Evolutionary conservation across 768 basidiomycete genomes (phyloP).

Genomic region (Scleroderma citrinum): DNA sequence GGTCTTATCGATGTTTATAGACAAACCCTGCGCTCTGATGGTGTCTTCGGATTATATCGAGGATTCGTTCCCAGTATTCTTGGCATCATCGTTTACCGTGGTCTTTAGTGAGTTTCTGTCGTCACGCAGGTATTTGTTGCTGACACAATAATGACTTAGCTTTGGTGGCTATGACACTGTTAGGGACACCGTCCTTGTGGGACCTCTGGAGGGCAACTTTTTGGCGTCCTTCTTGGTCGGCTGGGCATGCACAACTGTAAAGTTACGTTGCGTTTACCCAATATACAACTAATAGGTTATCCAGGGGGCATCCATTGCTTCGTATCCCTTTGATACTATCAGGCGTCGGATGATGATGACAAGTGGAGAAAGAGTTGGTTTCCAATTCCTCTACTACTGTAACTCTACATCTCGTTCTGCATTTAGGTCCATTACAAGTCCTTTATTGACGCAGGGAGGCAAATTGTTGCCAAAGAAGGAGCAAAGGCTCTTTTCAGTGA

Average conservation of each 20-base stretch:
- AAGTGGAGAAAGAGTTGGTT: conserved; percentile 29
- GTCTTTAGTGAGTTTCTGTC: conserved; percentile 33
- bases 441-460: conserved; percentile 33
- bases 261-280: not conserved
- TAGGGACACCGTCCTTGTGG: conserved; percentile 34
- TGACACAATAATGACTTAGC: conserved; percentile 15
- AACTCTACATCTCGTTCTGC: not conserved
- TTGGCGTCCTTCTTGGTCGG: conserved; percentile 37
- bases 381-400: not conserved
- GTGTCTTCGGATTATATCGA: conserved; percentile 36
- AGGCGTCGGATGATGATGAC: conserved; percentile 46
- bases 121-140: not conserved
- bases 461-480: conserved; percentile 39
- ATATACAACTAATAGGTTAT: not conserved
- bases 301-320: conserved; percentile 32
- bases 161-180: conserved; percentile 41
- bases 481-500: conserved; percentile 32
- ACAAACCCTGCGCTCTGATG: conserved; percentile 37
- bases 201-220: conserved; percentile 34
- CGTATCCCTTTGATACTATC: conserved; percentile 43
- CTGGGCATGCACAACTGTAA: conserved; percentile 36
- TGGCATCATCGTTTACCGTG: conserved; percentile 39
- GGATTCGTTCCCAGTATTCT: conserved; percentile 38
- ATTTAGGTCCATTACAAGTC: conserved; percentile 34
- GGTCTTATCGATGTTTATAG: conserved; percentile 40